Evolutionary conservation across 768 basidiomycete species (phyloP), one percentile per base, ranked within the genome.

Genomic region (Hericium coralloides): DNA sequence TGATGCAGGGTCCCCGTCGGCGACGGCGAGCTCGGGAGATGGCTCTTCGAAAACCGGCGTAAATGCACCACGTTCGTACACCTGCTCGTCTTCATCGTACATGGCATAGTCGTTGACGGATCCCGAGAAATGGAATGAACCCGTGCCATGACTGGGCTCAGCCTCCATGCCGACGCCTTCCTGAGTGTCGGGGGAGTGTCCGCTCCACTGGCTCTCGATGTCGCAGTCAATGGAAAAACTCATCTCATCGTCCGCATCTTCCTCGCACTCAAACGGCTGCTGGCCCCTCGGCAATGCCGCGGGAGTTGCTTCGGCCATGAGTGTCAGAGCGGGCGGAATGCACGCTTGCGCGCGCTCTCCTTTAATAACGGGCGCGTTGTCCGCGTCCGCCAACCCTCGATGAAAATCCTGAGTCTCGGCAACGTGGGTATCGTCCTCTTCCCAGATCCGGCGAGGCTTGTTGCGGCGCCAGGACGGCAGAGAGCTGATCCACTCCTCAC

Each of bases 341-440:
- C 84, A 84, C 83, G 85, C 84, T 80, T 89, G 78, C 80, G 84
- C 85, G 84, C 74, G 84, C 72, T 79, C 67, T 82, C 87, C 87
- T 87, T 89, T 89, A 87, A 87, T 88, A 75, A 82, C 84, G 67
- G 79, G 69, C 75, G 84, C 85, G 87, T 87, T 81, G 69, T 69
- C 83, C 84, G 87, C 84, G 74, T 71, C 75, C 70, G 79, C 76
- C 81, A 89, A 89, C 87, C 86, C 87, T 72, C 69, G 71, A 58
- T 69, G 66, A 88, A 87, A 87, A 86, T 73, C 78, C 83, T 76
- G 80, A 63, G 68, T 69, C 45, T 53, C 53, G 56, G 68, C 66
- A 54, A 67, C 60, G 55, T 59, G 61, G 45, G 65, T 63, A 63
- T 79, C 79, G 65, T 82, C 79, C 72, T 63, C 62, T 49, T 84